Percentiles rank a stretch among this genome's conserved stretches.
These are phyloP conservation scores for Lobosporangium transversale DNA, from an alignment of 192 early-diverging fungal species.

Conservation along the genomic window DNA sequence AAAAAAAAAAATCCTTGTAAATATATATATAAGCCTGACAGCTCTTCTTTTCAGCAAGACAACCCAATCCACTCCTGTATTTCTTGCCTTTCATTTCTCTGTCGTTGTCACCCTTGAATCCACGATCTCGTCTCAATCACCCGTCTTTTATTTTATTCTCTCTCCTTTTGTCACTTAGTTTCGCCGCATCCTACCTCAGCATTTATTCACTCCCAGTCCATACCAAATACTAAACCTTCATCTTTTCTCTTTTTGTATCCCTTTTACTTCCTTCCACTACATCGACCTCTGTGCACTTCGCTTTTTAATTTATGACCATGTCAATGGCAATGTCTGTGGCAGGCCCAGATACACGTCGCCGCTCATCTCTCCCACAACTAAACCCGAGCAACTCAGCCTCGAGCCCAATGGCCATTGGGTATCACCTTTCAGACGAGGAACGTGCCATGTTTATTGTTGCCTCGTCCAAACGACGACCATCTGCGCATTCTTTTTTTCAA, in stretches of 20 bases:
- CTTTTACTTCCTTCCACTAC: not conserved
- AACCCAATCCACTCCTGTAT: no score
- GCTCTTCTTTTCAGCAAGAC: no score
- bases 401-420: not conserved
- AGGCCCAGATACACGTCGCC: not conserved
- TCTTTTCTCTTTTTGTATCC: constrained; percentile 4
- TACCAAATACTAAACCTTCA: not conserved
- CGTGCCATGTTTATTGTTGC: constrained; percentile 10
- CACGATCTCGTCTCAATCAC: not conserved
- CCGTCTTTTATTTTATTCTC: not conserved
- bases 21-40: no score
- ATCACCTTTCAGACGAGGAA: constrained; percentile 10
- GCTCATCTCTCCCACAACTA: constrained; percentile 7
- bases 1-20: no score
- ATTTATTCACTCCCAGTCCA: not conserved
- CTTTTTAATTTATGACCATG: constrained; percentile 2
- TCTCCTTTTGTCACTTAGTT: not conserved
- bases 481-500: not conserved
- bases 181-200: not conserved
- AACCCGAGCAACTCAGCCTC: no score
- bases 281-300: not conserved
- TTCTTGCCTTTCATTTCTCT: not conserved
- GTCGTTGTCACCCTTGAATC: not conserved
- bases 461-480: constrained; percentile 11
- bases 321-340: constrained; percentile 18